phyloP scores from a whole-genome alignment of 163 green algal genomes.

The Volvox carteri region DNA sequence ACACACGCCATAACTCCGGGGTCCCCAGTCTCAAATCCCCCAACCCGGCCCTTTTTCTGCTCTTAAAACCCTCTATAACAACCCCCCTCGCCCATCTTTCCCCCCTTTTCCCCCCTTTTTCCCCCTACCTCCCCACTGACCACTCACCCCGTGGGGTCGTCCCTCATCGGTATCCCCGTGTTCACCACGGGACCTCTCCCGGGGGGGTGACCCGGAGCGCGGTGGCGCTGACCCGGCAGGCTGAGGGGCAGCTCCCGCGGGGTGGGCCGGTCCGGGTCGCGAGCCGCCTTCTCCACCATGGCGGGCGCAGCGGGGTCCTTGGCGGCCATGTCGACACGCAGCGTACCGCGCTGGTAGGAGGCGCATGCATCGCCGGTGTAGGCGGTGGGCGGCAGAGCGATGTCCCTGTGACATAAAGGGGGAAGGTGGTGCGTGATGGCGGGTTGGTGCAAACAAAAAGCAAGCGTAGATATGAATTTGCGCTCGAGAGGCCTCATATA shows the following conservation, averaged over 20 bases:
- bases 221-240: background rate
- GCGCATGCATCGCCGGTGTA: constrained; percentile 56
- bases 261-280: constrained; percentile 60
- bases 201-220: too few species aligned
- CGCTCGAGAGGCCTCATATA: too few species aligned
- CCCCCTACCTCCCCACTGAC: background rate
- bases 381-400: constrained; percentile 56
- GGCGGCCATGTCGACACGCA: constrained; percentile 43
- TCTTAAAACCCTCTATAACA: too few species aligned
- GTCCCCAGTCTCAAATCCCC: too few species aligned
- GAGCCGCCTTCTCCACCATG: constrained; percentile 58
- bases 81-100: background rate
- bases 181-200: background rate
- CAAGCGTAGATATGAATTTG: too few species aligned
- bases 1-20: too few species aligned
- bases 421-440: background rate
- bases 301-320: constrained; percentile 59
- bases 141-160: constrained; percentile 47
- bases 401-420: constrained; percentile 17
- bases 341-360: constrained; percentile 38
- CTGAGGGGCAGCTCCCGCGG: constrained; percentile 48
- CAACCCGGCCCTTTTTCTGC: too few species aligned
- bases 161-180: background rate
- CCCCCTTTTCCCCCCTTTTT: background rate
- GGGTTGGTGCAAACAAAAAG: too few species aligned